Evolutionary conservation across 805 yeast species (phyloP), one percentile per base, ranked within the genome.

Genomic region (Candida argentea): DNA sequence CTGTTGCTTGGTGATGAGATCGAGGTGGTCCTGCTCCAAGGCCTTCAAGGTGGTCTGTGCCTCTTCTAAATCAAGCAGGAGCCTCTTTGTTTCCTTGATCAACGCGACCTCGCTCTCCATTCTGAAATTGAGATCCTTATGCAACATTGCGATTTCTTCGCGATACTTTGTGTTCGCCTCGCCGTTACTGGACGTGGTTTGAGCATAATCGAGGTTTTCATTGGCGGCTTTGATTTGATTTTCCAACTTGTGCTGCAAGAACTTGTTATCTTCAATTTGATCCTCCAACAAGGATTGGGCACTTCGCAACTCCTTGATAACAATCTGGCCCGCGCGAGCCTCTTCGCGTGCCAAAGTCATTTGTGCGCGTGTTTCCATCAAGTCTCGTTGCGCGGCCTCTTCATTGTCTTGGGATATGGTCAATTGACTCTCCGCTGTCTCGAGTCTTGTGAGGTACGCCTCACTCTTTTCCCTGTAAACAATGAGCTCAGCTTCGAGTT

Each of bases 371-470:
- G 39, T 33, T 10, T 49, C 82, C 12, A 51, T 45, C 29, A 73
- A 52, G 35, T 83, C 84, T 26, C 58, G 57, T 26, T 51, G 55
- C 4, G 77, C 61, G 20, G 58, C 43, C 30, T 65, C 65, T 44
- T 79, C 87, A 8, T 76, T 72, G 40, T 82, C 59, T 38, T 70
- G 64, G 6, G 84, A 73, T 25, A 73, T 66, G 29, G 67, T 61
- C 2, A 80, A 71, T 4, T 83, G 80, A 27, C 76, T 64, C 45
- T 87, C 95, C 2, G 91, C 87, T 27, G 71, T 67, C 42, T 85
- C 93, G 15, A 86, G 59, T 42, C 82, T 81, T 32, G 65, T 62
- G 40, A 67, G 73, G 46, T 83, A 80, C 35, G 76, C 80, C 20
- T 82, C 87, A 19, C 93, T 74, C 35, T 94, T 68, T 11, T 61